phyloP scores from a whole-genome alignment of 495 filamentous ascomycete species.

The Copromyces sp. region DNA sequence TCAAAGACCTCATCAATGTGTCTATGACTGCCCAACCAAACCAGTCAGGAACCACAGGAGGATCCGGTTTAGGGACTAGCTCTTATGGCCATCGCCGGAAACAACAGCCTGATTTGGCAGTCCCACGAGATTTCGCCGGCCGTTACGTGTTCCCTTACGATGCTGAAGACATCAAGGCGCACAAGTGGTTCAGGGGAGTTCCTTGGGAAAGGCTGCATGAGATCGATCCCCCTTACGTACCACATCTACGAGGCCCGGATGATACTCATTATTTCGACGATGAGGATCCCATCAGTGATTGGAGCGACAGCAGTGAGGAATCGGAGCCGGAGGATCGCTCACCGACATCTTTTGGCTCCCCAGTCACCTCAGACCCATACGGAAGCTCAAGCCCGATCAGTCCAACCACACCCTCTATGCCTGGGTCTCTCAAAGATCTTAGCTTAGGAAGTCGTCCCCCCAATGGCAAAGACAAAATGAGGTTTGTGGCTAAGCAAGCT shows the following conservation, averaged over 20 bases:
- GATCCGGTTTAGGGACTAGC: background rate
- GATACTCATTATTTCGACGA: constrained; percentile 90
- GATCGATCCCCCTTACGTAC: constrained; percentile 64
- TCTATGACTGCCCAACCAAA: background rate
- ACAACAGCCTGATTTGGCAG: constrained; percentile 11
- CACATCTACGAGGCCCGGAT: constrained; percentile 54
- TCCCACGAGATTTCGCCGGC: constrained; percentile 24
- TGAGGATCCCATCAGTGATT: constrained; percentile 54
- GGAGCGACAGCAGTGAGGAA: constrained; percentile 30
- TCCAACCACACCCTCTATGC: background rate
- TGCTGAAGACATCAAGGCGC: constrained; percentile 66
- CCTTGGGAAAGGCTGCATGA: constrained; percentile 60
- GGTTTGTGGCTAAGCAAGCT: background rate
- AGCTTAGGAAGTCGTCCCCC: background rate
- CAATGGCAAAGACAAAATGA: background rate
- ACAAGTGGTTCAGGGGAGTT: constrained; percentile 61
- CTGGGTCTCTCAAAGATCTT: background rate
- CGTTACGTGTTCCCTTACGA: constrained; percentile 68
- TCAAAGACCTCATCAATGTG: constrained; percentile 45
- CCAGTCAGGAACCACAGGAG: background rate
- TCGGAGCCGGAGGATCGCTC: constrained; percentile 25
- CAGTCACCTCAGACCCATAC: background rate
- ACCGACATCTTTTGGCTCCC: background rate
- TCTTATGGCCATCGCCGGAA: constrained; percentile 4
- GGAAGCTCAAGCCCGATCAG: background rate